Percentiles rank a stretch among this genome's conserved stretches.
Evolutionary conservation across 2,329 filamentous ascomycete genomes (phyloP).

Genomic region (Fusarium haematococcum): DNA sequence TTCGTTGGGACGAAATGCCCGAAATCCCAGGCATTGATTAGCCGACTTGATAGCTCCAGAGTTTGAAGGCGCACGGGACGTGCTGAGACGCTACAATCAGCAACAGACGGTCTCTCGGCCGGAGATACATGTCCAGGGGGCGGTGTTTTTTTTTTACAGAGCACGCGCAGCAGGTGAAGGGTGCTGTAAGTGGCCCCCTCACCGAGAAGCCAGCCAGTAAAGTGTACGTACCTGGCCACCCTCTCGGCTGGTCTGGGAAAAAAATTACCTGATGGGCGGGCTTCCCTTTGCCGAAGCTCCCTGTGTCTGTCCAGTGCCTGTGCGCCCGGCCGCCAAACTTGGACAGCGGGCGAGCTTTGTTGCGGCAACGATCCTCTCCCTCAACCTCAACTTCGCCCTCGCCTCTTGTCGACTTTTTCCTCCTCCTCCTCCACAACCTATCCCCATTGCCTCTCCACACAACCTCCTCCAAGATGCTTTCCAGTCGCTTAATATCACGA

Average conservation of each 20-base stretch:
- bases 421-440: slow-evolving; percentile 36
- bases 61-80: slow-evolving; percentile 8
- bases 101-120: slow-evolving; percentile 18
- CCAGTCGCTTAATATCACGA: slow-evolving; percentile 71
- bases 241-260: slow-evolving; percentile 25
- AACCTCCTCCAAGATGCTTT: slow-evolving; percentile 64
- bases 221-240: slow-evolving; percentile 12
- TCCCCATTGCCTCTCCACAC: slow-evolving; percentile 44
- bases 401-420: slow-evolving; percentile 36
- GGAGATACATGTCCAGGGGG: slow-evolving; percentile 43
- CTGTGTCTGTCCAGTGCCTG: slow-evolving; percentile 23
- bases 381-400: slow-evolving; percentile 41
- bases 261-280: slow-evolving; percentile 44
- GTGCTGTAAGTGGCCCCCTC: slow-evolving; percentile 22
- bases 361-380: slow-evolving; percentile 38
- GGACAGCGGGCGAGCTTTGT: slow-evolving; percentile 39
- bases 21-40: slow-evolving; percentile 25
- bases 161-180: slow-evolving; percentile 20
- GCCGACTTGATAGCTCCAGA: slow-evolving; percentile 20
- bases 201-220: slow-evolving; percentile 21
- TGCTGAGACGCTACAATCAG: background rate
- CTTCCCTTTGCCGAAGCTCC: slow-evolving; percentile 43
- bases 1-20: slow-evolving; percentile 38
- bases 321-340: slow-evolving; percentile 36
- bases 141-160: slow-evolving; percentile 5